Conservation (phyloP, 2,329 filamentous ascomycete genomes). For the Talaromyces sp. region DNA sequence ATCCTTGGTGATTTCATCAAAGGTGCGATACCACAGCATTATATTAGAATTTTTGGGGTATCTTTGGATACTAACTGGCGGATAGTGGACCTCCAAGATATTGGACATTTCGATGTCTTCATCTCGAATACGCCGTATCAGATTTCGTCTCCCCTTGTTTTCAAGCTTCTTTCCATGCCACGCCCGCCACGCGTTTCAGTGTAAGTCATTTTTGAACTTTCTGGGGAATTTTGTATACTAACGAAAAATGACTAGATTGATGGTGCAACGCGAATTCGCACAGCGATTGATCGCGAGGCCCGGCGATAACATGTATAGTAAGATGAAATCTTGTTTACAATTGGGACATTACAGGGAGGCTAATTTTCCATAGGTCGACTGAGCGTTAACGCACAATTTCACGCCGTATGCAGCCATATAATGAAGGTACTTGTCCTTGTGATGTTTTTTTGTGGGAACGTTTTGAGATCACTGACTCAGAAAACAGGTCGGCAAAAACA, state of each 20-base stretch:
- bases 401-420: slow-evolving; percentile 58
- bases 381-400: slow-evolving; percentile 91
- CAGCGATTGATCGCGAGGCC: slow-evolving; percentile 83
- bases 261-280: slow-evolving; percentile 95
- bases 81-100: slow-evolving; percentile 11
- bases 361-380: slow-evolving; percentile 52
- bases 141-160: slow-evolving; percentile 88
- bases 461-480: not conserved
- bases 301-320: slow-evolving; percentile 79
- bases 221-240: slow-evolving; percentile 78
- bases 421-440: slow-evolving; percentile 41
- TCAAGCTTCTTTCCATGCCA: slow-evolving; percentile 77
- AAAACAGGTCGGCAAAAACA: slow-evolving; percentile 72
- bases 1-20: slow-evolving; percentile 88
- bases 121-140: slow-evolving; percentile 74
- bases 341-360: not conserved
- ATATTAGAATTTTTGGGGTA: not conserved
- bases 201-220: slow-evolving; percentile 35
- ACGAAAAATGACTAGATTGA: slow-evolving; percentile 80
- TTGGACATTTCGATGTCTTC: slow-evolving; percentile 65
- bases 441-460: not conserved
- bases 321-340: not conserved
- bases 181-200: slow-evolving; percentile 69
- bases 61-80: not conserved
- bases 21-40: not conserved